Conservation (phyloP, 805 yeast species). For the Saturnispora sanitii region DNA sequence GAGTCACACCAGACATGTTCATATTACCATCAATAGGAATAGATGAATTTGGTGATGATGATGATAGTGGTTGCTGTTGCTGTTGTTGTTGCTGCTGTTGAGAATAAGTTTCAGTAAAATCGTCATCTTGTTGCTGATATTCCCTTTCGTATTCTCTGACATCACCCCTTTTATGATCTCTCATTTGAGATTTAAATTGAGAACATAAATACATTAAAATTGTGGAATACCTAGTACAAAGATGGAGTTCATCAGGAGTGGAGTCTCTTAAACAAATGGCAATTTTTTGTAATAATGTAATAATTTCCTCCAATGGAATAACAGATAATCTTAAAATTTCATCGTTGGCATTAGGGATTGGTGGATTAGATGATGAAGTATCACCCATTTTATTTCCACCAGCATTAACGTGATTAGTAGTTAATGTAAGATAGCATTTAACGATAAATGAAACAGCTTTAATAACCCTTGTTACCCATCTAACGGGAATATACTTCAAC, state of each 20-base stretch:
- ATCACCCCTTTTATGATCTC: conserved; percentile 12
- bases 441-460: conserved; percentile 86
- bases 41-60: no score
- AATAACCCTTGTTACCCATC: conserved; percentile 82
- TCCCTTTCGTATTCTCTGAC: conserved; percentile 12
- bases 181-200: conserved; percentile 47
- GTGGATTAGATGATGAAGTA: neutral
- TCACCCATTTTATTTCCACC: neutral
- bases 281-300: conserved; percentile 55
- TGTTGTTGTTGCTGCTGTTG: no score
- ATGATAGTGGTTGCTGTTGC: no score
- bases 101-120: neutral
- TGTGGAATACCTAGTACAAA: conserved; percentile 71
- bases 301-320: conserved; percentile 62
- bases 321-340: conserved; percentile 43
- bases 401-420: conserved; percentile 21
- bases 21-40: neutral
- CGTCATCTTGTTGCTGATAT: conserved; percentile 2
- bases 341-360: conserved; percentile 7
- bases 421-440: conserved; percentile 66
- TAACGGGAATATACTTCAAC: conserved; percentile 75
- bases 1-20: neutral
- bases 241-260: conserved; percentile 81
- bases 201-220: conserved; percentile 67
- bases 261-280: conserved; percentile 71